Percentiles rank a stretch among this genome's conserved stretches.
phyloP scores from a whole-genome alignment of 2,329 filamentous ascomycete genomes.

The Rutstroemia sp. region DNA sequence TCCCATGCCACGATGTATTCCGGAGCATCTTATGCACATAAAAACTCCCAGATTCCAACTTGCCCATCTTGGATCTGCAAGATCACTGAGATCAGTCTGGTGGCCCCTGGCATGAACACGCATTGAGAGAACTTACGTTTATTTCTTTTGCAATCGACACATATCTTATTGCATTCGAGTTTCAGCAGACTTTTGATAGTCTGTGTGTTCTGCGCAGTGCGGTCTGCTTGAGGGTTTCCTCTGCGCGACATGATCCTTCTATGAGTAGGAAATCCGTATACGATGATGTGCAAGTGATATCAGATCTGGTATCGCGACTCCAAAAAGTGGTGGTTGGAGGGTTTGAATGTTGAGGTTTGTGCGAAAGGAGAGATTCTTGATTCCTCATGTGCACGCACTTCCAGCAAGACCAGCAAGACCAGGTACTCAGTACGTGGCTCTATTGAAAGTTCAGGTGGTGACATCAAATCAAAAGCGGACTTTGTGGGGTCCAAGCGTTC shows the following conservation, averaged over 20 bases:
- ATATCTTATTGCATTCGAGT: conserved; percentile 90
- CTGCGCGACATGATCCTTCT: conserved; percentile 63
- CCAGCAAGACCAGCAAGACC: neutral
- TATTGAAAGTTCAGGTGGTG: neutral
- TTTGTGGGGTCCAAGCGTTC: neutral
- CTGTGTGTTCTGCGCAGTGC: conserved; percentile 85
- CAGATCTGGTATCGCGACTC: neutral
- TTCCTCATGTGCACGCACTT: neutral
- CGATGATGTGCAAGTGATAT: neutral
- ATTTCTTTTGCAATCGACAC: conserved; percentile 97
- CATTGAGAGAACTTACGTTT: conserved; percentile 61
- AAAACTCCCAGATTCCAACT: conserved; percentile 98
- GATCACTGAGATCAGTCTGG: neutral
- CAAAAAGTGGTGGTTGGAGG: neutral
- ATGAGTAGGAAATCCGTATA: neutral
- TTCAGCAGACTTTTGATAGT: conserved; percentile 94
- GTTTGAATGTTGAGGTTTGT: neutral
- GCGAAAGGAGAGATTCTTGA: neutral
- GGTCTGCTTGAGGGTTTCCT: conserved; percentile 72
- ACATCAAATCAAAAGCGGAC: neutral
- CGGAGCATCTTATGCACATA: conserved; percentile 95
- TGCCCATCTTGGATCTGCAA: conserved; percentile 91
- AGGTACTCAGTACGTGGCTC: neutral
- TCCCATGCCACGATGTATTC: conserved; percentile 97
- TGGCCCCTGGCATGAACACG: neutral